Conservation (phyloP, 2,329 filamentous ascomycete species). For the Curvularia hawaiiensis region DNA sequence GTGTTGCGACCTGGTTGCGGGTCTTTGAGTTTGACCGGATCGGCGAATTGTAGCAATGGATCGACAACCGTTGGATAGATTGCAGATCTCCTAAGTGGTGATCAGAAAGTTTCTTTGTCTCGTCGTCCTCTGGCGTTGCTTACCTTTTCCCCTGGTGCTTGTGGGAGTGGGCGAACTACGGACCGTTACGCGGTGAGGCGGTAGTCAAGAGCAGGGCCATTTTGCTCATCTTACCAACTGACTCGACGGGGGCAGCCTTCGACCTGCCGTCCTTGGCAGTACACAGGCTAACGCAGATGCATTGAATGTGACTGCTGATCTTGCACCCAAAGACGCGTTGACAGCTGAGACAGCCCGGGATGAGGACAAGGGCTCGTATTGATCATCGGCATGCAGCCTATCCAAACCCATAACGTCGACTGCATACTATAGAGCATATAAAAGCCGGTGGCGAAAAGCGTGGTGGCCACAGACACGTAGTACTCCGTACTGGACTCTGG, state of each 20-base stretch:
- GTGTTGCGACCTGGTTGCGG: neutral
- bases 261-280: slow-evolving; percentile 17
- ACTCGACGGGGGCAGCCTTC: slow-evolving; percentile 6
- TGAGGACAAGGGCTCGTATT: slow-evolving; percentile 5
- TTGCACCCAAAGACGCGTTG: slow-evolving; percentile 4
- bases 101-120: slow-evolving; percentile 15
- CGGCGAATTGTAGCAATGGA: slow-evolving; percentile 9
- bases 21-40: slow-evolving; percentile 6
- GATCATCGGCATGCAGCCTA: slow-evolving; percentile 1
- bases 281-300: slow-evolving; percentile 14
- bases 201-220: slow-evolving; percentile 10
- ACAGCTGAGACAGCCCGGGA: slow-evolving; percentile 7
- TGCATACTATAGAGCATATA: neutral
- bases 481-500: neutral
- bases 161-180: slow-evolving; percentile 10
- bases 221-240: slow-evolving; percentile 9
- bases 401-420: neutral
- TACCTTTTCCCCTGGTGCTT: slow-evolving; percentile 11
- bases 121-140: slow-evolving; percentile 1
- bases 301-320: slow-evolving; percentile 18
- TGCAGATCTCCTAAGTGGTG: slow-evolving; percentile 14
- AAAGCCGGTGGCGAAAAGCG: neutral
- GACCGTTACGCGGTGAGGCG: slow-evolving; percentile 14
- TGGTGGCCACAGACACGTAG: neutral
- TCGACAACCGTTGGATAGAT: slow-evolving; percentile 11